Base-by-base conservation (phyloP, 768 basidiomycete species). In the Amanita subjunquillea region DNA sequence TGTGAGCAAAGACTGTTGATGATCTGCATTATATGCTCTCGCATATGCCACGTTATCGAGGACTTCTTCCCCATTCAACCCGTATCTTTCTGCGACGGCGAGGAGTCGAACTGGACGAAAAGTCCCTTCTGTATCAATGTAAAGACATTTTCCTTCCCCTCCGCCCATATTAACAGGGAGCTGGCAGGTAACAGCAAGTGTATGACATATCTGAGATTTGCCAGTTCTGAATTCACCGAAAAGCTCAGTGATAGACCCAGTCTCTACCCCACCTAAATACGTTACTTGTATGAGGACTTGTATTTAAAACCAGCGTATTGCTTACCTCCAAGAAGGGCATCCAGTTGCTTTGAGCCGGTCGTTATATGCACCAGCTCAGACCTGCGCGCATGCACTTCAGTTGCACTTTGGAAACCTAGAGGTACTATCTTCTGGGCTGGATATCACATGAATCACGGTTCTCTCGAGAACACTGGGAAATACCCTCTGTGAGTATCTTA, bases 211-310 rank as follows among this genome's bases (percentile, higher is more conserved):
- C 63, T 99, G 96, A 22, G 91, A 95, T 69, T 99, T 98, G 52
- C 96, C 96, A 8, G 96, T 98, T 58, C 96, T 78, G 69, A 99
- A 99, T 70, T 99, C 96, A 53, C 95, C 96, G 70, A 96, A 97
- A 25, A 99, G 73, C 67, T 99, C 96, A 0, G 96, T 99, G 63
- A 99, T 96, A 0, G 93, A 87, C 39, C 96, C 96, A 15, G 96
- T 99, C 72, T 99, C 96, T 60, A 99, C 91, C 7, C 96, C 96
- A 50, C 90, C 89, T 91, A 55, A 22, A n/a, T 3, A 54, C 15
- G 20, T 34, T 9, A 46, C 23, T 53, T 39, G 54, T 49, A 32
- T 48, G 53, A 51, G 43, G 51, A 40, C 51, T 55, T 6, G 40
- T 37, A 13, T 23, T 44, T 56, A 56, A 56, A 46, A 54, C 46